Percentiles rank a stretch among this genome's conserved stretches.
phyloP scores from a whole-genome alignment of 1,284 basidiomycete species.

The Trichosporon sp. region DNA sequence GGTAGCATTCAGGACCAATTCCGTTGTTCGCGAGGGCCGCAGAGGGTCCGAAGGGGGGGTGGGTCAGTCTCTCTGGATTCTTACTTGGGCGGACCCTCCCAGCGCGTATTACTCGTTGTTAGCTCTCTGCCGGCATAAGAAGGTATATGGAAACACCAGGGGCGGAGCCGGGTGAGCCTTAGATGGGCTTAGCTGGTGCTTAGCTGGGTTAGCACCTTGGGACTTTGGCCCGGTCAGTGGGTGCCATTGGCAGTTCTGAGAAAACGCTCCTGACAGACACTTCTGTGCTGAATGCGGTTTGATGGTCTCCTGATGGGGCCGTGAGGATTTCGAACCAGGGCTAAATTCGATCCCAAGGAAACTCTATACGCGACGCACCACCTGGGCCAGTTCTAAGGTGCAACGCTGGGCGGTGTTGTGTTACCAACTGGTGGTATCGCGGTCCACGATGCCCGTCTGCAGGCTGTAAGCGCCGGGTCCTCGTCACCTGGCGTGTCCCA shows the following conservation, averaged over 20 bases:
- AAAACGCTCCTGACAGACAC: background rate
- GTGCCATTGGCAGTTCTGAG: background rate
- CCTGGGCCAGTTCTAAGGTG: background rate
- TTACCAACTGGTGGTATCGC: background rate
- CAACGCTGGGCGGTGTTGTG: background rate
- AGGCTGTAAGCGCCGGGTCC: background rate
- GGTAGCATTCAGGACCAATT: conserved; percentile 1
- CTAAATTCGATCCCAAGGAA: conserved; percentile 6
- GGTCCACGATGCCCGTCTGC: background rate
- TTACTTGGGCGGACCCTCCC: background rate
- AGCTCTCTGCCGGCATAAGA: background rate
- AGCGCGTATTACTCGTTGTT: background rate
- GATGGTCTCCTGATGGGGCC: background rate
- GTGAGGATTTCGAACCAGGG: background rate
- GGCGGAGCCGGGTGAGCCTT: background rate
- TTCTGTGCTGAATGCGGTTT: background rate
- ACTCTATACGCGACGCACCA: background rate
- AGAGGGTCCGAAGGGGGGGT: background rate
- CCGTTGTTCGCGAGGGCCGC: background rate
- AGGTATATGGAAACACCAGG: conserved; percentile 11
- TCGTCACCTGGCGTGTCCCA: background rate
- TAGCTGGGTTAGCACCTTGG: too few relatives aligned
- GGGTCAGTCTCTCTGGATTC: background rate
- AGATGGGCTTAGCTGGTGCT: too few relatives aligned
- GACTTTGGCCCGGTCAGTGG: too few relatives aligned